Evolutionary conservation across 2,329 filamentous ascomycete genomes (phyloP).

Genomic region (Penicillium rolfsii): DNA sequence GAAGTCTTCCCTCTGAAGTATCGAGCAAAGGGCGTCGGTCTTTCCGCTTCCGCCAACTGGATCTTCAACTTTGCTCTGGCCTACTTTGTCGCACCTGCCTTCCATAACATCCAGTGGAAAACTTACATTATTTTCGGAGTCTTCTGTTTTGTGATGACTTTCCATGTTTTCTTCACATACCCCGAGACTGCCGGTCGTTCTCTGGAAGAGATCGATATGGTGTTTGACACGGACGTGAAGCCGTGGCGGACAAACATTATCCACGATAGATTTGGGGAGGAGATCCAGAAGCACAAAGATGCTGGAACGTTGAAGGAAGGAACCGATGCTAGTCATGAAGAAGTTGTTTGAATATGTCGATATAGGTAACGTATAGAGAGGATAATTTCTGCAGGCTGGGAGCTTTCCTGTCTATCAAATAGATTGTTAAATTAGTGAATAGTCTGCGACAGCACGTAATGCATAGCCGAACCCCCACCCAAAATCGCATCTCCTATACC

Average conservation of each 20-base stretch:
- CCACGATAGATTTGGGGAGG: slow-evolving; percentile 29
- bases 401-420: too few species aligned
- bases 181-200: slow-evolving; percentile 72
- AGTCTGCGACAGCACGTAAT: too few species aligned
- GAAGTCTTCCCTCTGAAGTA: slow-evolving; percentile 68
- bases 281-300: slow-evolving; percentile 29
- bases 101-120: slow-evolving; percentile 61
- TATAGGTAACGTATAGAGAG: too few species aligned
- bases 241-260: slow-evolving; percentile 36
- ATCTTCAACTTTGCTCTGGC: slow-evolving; percentile 60
- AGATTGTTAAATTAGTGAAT: too few species aligned
- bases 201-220: slow-evolving; percentile 74
- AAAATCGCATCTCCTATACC: too few species aligned
- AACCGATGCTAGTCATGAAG: slow-evolving; percentile 19
- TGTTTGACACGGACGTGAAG: slow-evolving; percentile 56
- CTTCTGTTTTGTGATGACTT: slow-evolving; percentile 69
- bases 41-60: slow-evolving; percentile 66
- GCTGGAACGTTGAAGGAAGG: slow-evolving; percentile 5
- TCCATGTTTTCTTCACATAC: slow-evolving; percentile 69
- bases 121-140: slow-evolving; percentile 77
- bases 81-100: slow-evolving; percentile 62
- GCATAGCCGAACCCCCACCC: too few species aligned
- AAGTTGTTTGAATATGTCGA: slow-evolving; percentile 20
- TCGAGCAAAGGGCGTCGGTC: slow-evolving; percentile 66
- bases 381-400: too few species aligned